phyloP scores from a whole-genome alignment of 495 filamentous ascomycete species.

The Penicillium bovifimosum region DNA sequence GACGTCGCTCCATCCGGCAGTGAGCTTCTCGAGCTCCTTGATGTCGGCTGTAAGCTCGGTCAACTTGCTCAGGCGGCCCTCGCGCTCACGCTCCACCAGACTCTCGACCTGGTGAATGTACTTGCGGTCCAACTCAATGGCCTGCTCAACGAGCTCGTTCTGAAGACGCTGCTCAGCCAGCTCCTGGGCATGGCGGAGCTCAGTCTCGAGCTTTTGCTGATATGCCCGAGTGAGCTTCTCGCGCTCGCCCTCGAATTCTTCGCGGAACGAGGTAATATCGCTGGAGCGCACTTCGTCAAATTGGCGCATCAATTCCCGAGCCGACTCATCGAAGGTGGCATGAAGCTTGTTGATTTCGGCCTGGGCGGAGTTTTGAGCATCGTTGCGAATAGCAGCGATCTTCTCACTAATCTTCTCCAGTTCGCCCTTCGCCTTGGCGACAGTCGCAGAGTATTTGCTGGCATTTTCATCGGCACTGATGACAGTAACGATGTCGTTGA shows the following conservation, averaged over 20 bases:
- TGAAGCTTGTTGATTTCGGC: constrained; percentile 66
- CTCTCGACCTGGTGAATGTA: constrained; percentile 73
- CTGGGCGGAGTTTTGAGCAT: constrained; percentile 64
- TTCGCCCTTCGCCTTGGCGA: constrained; percentile 78
- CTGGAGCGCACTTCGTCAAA: constrained; percentile 64
- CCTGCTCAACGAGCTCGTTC: constrained; percentile 88
- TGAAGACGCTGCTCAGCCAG: constrained; percentile 72
- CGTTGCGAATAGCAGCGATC: constrained; percentile 64
- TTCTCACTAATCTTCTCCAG: constrained; percentile 68
- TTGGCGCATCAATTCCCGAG: constrained; percentile 67
- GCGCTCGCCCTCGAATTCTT: constrained; percentile 86
- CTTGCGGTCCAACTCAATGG: constrained; percentile 75
- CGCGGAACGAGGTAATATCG: constrained; percentile 73
- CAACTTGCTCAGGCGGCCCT: constrained; percentile 80
- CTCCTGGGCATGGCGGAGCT: constrained; percentile 66
- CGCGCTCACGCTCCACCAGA: constrained; percentile 82
- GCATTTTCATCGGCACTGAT: constrained; percentile 76
- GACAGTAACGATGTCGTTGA: constrained; percentile 91
- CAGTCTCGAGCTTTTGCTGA: constrained; percentile 68
- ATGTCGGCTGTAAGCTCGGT: constrained; percentile 71
- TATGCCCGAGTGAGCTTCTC: constrained; percentile 69
- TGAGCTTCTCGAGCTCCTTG: constrained; percentile 76
- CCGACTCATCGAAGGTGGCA: constrained; percentile 71
- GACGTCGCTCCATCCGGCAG: constrained; percentile 76
- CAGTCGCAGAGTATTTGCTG: constrained; percentile 65